A percentile compares a stretch with the other conserved stretches of the same genome.
phyloP scores from a whole-genome alignment of 495 filamentous ascomycete species.

The Hypoxylon subgilvum region DNA sequence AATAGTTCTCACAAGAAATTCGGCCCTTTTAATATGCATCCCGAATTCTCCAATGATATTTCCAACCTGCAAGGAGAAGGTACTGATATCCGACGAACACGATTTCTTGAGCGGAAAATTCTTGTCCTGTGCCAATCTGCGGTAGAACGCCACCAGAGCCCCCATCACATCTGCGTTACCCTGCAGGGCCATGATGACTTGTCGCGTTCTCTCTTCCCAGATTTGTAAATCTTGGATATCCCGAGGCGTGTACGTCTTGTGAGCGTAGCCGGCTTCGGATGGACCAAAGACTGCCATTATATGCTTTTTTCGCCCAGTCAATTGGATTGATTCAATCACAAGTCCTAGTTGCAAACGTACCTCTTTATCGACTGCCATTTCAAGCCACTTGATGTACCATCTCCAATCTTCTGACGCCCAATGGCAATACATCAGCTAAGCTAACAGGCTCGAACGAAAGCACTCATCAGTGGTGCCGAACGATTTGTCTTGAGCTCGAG shows the following conservation, averaged over 20 bases:
- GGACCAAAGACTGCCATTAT: constrained; percentile 34
- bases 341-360: constrained; percentile 20
- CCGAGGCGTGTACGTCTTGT: constrained; percentile 30
- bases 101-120: constrained; percentile 38
- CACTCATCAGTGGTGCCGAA: constrained; percentile 40
- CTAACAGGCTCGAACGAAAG: constrained; percentile 42
- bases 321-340: background rate
- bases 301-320: constrained; percentile 17
- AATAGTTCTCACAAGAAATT: constrained; percentile 43
- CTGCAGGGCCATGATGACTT: constrained; percentile 46
- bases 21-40: constrained; percentile 46
- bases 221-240: constrained; percentile 47
- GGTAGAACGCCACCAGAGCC: constrained; percentile 46
- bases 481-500: constrained; percentile 33
- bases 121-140: constrained; percentile 36
- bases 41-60: constrained; percentile 45
- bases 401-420: constrained; percentile 55
- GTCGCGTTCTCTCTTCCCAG: constrained; percentile 46
- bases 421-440: constrained; percentile 46
- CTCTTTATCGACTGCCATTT: constrained; percentile 44
- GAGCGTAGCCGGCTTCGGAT: constrained; percentile 18
- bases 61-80: constrained; percentile 44
- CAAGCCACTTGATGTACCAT: constrained; percentile 49
- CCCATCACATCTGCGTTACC: constrained; percentile 48
- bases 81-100: constrained; percentile 36